Percentiles rank a stretch among this genome's conserved stretches.
Evolutionary conservation across 2,329 filamentous ascomycete species (phyloP).

Genomic region (Aureobasidium namibiae): DNA sequence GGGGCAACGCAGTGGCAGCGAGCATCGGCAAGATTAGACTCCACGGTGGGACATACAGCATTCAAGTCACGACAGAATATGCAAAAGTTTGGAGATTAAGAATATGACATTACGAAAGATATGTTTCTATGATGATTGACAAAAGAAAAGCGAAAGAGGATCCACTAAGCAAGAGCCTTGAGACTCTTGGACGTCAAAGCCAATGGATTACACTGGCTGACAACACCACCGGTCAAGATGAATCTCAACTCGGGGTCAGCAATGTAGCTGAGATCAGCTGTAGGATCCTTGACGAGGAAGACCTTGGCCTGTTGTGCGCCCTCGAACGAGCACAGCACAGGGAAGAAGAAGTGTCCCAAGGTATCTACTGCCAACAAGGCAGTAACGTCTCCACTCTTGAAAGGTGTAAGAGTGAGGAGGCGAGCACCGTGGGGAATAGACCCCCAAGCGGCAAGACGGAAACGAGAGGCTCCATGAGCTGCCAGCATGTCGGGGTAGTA

Average conservation of each 20-base stretch:
- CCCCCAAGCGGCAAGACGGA: slow-evolving; percentile 16
- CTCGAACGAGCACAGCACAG: slow-evolving; percentile 15
- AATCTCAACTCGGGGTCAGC: slow-evolving; percentile 13
- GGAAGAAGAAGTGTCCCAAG: slow-evolving; percentile 15
- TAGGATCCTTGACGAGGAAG: slow-evolving; percentile 14
- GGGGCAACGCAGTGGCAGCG: too few species aligned
- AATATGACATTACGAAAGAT: neutral
- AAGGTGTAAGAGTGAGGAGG: slow-evolving; percentile 13
- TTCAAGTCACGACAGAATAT: neutral
- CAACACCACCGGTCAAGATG: slow-evolving; percentile 16
- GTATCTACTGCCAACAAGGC: slow-evolving; percentile 14
- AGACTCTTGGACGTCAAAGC: slow-evolving; percentile 9
- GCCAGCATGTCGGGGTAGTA: slow-evolving; percentile 15
- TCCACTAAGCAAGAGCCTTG: neutral
- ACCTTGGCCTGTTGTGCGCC: slow-evolving; percentile 13
- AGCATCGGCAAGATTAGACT: neutral
- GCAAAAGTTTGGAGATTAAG: neutral
- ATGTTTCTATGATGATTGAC: neutral
- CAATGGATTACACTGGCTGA: slow-evolving; percentile 12
- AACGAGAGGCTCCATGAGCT: slow-evolving; percentile 13
- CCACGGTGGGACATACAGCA: neutral
- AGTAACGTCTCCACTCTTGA: neutral
- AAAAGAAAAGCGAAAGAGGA: neutral
- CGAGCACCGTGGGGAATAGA: slow-evolving; percentile 12
- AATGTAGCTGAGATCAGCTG: slow-evolving; percentile 5